phyloP scores from a whole-genome alignment of 2,329 filamentous ascomycete genomes.

The Dothidotthia symphoricarpi region DNA sequence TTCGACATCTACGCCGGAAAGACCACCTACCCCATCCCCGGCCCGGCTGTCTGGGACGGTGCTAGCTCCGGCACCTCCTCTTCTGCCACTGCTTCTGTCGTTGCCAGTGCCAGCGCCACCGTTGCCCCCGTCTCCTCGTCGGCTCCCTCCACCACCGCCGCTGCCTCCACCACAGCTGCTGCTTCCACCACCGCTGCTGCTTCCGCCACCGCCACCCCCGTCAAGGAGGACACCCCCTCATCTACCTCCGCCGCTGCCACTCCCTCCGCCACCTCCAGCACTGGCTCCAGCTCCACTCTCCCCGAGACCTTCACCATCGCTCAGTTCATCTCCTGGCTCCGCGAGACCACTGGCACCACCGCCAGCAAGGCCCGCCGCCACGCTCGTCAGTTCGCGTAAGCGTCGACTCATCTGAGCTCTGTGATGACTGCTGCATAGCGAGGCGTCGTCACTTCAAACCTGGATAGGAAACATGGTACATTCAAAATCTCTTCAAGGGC shows the following conservation, averaged over 20 bases:
- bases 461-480: too few relatives aligned
- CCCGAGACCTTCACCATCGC: slow-evolving; percentile 31
- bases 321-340: slow-evolving; percentile 33
- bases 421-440: background rate
- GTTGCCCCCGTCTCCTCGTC: slow-evolving; percentile 8
- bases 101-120: slow-evolving; percentile 12
- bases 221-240: slow-evolving; percentile 9
- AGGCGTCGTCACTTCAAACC: too few relatives aligned
- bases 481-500: too few relatives aligned
- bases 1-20: slow-evolving; percentile 42
- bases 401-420: slow-evolving; percentile 18
- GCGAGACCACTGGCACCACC: slow-evolving; percentile 21
- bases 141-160: slow-evolving; percentile 4
- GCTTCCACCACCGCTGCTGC: slow-evolving; percentile 10
- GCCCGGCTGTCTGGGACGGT: slow-evolving; percentile 39
- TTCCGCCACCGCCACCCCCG: slow-evolving; percentile 6
- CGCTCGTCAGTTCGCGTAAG: slow-evolving; percentile 44
- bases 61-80: slow-evolving; percentile 15
- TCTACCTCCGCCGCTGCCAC: slow-evolving; percentile 6
- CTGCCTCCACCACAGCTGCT: slow-evolving; percentile 1
- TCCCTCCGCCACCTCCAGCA: slow-evolving; percentile 7
- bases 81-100: slow-evolving; percentile 10
- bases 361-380: slow-evolving; percentile 31
- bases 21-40: slow-evolving; percentile 42
- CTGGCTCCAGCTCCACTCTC: slow-evolving; percentile 13